These are phyloP conservation scores for Plasmodium cynomolgi DNA, from an alignment of 169 alveolate genomes.

Conservation along the genomic window DNA sequence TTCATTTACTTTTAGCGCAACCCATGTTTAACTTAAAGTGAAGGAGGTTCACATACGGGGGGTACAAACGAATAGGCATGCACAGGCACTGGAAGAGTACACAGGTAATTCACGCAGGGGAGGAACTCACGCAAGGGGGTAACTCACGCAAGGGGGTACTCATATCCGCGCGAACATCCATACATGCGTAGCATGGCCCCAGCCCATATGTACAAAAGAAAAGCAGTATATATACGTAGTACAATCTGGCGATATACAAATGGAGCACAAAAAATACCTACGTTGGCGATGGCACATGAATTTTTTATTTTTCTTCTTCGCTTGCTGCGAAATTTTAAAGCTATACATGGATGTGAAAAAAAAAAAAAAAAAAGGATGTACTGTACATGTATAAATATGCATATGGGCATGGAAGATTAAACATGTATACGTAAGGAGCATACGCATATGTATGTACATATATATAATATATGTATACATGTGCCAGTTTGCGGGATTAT, in stretches of 20 bases:
- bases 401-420: neutral
- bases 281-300: neutral
- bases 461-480: neutral
- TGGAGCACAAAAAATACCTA: neutral
- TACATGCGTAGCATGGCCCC: neutral
- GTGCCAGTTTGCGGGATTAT: neutral
- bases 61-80: conserved; percentile 3
- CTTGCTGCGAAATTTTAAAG: neutral
- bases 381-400: conserved; percentile 4
- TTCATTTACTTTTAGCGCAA: conserved; percentile 3
- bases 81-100: neutral
- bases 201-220: neutral
- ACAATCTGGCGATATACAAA: neutral
- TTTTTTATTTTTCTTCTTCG: neutral
- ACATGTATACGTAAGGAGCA: neutral
- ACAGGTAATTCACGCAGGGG: neutral
- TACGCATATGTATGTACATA: neutral
- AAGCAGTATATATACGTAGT: neutral
- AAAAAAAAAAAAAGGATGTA: conserved; percentile 6
- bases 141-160: neutral
- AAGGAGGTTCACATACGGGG: neutral
- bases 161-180: neutral
- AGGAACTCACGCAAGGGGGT: neutral
- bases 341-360: neutral
- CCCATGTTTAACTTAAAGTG: conserved; percentile 18